Evolutionary conservation across 768 basidiomycete species (phyloP).

Genomic region (Cystofilobasidium bisporidii): DNA sequence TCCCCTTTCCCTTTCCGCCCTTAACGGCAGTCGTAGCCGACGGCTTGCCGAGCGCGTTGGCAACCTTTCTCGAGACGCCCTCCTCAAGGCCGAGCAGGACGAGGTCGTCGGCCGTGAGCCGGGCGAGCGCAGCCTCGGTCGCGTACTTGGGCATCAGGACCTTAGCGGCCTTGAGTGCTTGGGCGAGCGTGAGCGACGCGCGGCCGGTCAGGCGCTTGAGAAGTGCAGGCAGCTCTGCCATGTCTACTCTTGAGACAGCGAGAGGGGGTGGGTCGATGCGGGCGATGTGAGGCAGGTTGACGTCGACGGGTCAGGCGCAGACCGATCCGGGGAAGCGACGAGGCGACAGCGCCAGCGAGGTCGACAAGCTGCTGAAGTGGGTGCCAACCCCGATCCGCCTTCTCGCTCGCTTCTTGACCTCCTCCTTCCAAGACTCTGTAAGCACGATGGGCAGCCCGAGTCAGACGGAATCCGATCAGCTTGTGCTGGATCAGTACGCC

Average conservation of each 20-base stretch:
- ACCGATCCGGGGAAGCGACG: no score
- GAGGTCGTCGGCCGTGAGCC: slow-evolving; percentile 1
- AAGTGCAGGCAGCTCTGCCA: not conserved
- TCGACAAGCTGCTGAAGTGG: not conserved
- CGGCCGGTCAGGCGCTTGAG: slow-evolving; percentile 2
- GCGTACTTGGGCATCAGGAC: not conserved
- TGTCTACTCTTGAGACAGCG: not conserved
- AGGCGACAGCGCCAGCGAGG: no score
- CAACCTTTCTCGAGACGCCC: not conserved
- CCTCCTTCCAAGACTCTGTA: no score
- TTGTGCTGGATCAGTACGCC: slow-evolving; percentile 13
- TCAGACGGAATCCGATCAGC: slow-evolving; percentile 5
- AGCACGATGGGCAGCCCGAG: not conserved
- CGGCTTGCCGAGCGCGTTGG: not conserved
- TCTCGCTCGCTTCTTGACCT: no score
- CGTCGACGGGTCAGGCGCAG: no score
- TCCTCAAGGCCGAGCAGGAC: not conserved
- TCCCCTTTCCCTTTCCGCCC: slow-evolving; percentile 3
- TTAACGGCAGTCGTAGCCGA: not conserved
- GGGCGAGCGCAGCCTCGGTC: not conserved
- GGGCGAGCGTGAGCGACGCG: not conserved
- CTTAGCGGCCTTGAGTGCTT: slow-evolving; percentile 1
- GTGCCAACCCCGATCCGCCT: not conserved
- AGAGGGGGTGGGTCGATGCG: not conserved
- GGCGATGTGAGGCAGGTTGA: not conserved